These are phyloP conservation scores for Sporothrix phasma DNA, from an alignment of 2,329 filamentous ascomycete genomes.

Conservation along the genomic window DNA sequence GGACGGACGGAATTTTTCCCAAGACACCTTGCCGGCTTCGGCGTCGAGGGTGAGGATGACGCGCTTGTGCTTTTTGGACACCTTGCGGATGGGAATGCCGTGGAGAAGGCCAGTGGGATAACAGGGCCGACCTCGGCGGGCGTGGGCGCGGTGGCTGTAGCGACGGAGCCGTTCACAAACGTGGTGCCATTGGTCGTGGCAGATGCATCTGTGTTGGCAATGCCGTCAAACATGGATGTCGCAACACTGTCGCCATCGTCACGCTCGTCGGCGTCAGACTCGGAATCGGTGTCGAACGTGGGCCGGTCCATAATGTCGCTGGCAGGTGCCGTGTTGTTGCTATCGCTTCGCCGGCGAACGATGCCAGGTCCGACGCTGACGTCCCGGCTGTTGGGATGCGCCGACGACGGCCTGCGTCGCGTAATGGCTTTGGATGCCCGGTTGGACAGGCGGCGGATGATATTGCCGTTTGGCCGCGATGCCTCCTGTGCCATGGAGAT, in stretches of 20 bases:
- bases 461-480: constrained; percentile 33
- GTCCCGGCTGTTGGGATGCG: constrained; percentile 67
- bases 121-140: constrained; percentile 51
- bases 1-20: constrained; percentile 67
- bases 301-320: constrained; percentile 15
- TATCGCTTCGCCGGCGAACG: constrained; percentile 74
- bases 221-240: constrained; percentile 30
- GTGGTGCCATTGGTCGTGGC: constrained; percentile 38
- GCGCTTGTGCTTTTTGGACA: constrained; percentile 76
- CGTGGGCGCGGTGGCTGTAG: background rate
- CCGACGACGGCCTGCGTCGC: constrained; percentile 67
- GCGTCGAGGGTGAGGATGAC: constrained; percentile 66
- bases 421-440: constrained; percentile 60
- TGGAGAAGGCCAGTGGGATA: constrained; percentile 67
- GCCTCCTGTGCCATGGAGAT: constrained; percentile 32
- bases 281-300: constrained; percentile 40
- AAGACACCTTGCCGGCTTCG: constrained; percentile 75
- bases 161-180: constrained; percentile 30
- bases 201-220: constrained; percentile 37
- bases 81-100: constrained; percentile 69
- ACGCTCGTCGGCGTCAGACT: constrained; percentile 47
- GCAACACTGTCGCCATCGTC: constrained; percentile 26
- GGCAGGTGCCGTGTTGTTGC: constrained; percentile 60
- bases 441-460: constrained; percentile 80
- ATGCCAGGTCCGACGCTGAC: constrained; percentile 84